Base-by-base conservation (phyloP, 352 stramenopile species). In the Pythium phragmiticola region DNA sequence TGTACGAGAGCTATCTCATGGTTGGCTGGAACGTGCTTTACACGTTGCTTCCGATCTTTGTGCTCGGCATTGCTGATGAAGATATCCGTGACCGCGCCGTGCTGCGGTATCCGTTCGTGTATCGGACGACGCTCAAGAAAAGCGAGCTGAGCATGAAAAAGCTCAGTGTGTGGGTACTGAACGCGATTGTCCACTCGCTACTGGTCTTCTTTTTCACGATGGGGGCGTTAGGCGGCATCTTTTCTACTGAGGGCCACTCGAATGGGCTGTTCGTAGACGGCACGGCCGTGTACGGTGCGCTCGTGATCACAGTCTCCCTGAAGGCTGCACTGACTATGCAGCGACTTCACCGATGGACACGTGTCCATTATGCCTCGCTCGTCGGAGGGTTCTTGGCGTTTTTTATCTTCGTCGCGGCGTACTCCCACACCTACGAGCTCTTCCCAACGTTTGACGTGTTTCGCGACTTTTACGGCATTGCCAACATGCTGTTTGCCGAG, bases 1-100 rank as follows among this genome's bases (percentile, higher is more conserved):
- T 92, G 34, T 98, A 82, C 59, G 86, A 94, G 49, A 92, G 82
- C 23, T 95, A 95, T 55, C 61, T 95, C 49, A 95, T 95, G 82
- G 84, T 94, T n/a, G 84, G 87, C 7, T 98, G 97, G 77, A 99
- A 99, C 65, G 94, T 99, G 57, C 73, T 98, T 12, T 98, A 96
- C 59, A 98, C 92, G 0, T 62, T 95, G 13, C 62, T 98, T 13
- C 96, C 97, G 7, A 98, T 99, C 66, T 82, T 96, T 34, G 87
- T 95, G 26, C 73, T 96, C 23, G 88, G 84, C 0, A 89, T 95
- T 52, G 74, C 73, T 1, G 87, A 95, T 33, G 83, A 95, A 72
- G 87, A 95, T 37, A 93, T 95, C 65, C 75, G 84, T 11, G 82
- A 90, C 39, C 65, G 74, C 1, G 74, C 84, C 0, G 84, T 94